Base-by-base conservation (phyloP, 2,329 filamentous ascomycete genomes). In the Fusarium neocosmosporiellum region DNA sequence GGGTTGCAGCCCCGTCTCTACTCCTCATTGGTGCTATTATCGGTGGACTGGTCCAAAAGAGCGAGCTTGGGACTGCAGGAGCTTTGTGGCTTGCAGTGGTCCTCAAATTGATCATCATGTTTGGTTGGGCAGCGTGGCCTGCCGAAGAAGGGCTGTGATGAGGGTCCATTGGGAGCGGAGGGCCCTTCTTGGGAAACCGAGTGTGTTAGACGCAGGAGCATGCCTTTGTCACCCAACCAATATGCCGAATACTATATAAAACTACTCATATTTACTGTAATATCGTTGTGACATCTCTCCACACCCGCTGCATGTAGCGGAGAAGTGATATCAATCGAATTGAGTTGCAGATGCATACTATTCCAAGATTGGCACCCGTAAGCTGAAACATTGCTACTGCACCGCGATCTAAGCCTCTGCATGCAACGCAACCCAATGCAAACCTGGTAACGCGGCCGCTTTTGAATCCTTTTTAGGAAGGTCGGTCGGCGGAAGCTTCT, bases 81-180 rank as follows among this genome's bases (percentile, higher is more conserved):
- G 87, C 89, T 1, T 75, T 92, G 66, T 92, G 90, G 90, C 84
- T 87, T n/a, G 89, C 89, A 0, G 85, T 88, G 0, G 80, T 74
- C 0, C 75, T 92, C 54, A 93, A 93, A 81, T 74, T 87, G 1
- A 41, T 81, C 2, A 88, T 92, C 67, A 84, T 90, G 1, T 24
- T 88, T 2, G 82, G 87, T 0, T 93, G 91, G 91, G 81, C 89
- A 18, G 72, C 88, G 2, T 93, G 91, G 91, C 88, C 86, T 5
- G 84, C 81, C 0, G 86, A 88, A 66, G 75, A 78, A 24, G 33
- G 37, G 16, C 8, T 37, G 53, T 57, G 22, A 37, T n/a, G 33
- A 34, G n/a, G 20, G 50, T 22, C 20, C 4, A 20, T 53, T 27
- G 24, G 8, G 16, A 50, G 24, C 24, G 27, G 29, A 34, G 29